Evolutionary conservation across 257 asterid species (phyloP).

Genomic region (Primulina tabacum): DNA sequence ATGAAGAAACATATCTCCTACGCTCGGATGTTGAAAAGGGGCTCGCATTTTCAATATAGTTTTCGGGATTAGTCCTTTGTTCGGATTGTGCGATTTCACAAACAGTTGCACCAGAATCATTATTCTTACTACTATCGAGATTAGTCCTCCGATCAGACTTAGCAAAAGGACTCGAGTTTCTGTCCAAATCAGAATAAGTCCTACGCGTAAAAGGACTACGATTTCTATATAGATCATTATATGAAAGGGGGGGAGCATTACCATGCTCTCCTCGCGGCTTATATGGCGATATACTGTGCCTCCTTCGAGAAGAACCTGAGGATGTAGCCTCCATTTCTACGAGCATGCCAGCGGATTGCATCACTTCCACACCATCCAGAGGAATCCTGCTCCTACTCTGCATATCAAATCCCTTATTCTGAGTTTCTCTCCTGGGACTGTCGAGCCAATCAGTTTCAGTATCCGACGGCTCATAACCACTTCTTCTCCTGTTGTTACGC

Average conservation of each 20-base stretch:
- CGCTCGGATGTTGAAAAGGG: slow-evolving; percentile 40
- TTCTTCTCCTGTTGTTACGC: slow-evolving; percentile 34
- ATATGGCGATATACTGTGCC: slow-evolving; percentile 33
- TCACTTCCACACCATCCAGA: neutral
- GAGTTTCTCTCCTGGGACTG: slow-evolving; percentile 33
- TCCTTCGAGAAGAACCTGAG: slow-evolving; percentile 28
- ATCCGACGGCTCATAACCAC: slow-evolving; percentile 67
- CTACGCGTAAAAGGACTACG: slow-evolving; percentile 21
- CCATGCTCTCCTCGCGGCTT: slow-evolving; percentile 28
- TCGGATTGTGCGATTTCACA: slow-evolving; percentile 36
- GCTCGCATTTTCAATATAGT: slow-evolving; percentile 23
- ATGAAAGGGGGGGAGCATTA: slow-evolving; percentile 10
- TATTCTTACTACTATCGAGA: neutral
- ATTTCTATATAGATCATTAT: slow-evolving; percentile 26
- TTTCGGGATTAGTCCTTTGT: slow-evolving; percentile 24
- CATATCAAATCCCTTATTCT: neutral
- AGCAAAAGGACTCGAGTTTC: slow-evolving; percentile 22
- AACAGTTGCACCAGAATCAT: neutral
- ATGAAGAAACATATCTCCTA: slow-evolving; percentile 42
- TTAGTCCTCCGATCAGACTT: slow-evolving; percentile 22
- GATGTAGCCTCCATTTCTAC: slow-evolving; percentile 14
- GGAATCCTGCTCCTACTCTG: slow-evolving; percentile 26
- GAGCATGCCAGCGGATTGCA: neutral
- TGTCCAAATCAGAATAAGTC: slow-evolving; percentile 14
- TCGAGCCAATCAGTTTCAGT: slow-evolving; percentile 53